Evolutionary conservation across 345 rosid species (phyloP).

Genomic region (Angophora floribunda): DNA sequence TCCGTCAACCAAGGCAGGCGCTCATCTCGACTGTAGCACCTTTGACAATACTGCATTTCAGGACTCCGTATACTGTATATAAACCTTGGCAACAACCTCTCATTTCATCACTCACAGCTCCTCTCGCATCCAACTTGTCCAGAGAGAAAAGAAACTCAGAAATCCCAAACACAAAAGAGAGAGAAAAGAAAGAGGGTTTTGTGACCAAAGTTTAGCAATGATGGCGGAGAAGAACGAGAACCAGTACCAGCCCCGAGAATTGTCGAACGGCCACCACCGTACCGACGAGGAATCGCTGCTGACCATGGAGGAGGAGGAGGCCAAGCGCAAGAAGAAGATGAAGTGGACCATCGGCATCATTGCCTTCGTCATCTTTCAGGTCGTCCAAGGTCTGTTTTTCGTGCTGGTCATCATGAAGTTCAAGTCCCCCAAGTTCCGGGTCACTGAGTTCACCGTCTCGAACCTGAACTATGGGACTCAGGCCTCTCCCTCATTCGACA

Average conservation of each 20-base stretch:
- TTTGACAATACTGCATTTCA: not conserved
- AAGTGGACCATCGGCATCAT: conserved; percentile 6
- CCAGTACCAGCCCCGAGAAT: not conserved
- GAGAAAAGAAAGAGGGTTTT: not conserved
- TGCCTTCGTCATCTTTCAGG: conserved; percentile 16
- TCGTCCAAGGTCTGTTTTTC: conserved; percentile 3
- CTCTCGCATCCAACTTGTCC: not conserved
- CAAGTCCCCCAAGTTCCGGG: conserved; percentile 13
- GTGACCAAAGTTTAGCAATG: not conserved
- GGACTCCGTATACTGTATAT: not conserved
- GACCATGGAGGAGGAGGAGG: not conserved
- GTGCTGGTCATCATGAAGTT: conserved; percentile 1
- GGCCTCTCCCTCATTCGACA: not conserved
- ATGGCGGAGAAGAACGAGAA: not conserved
- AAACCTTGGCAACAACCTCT: not conserved
- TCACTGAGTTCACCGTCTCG: not conserved
- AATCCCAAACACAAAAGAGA: not conserved
- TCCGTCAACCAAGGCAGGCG: not conserved
- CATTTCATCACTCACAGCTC: not conserved
- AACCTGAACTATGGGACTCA: not conserved
- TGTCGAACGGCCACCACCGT: not conserved
- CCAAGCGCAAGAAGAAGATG: conserved; percentile 9
- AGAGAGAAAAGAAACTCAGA: not conserved
- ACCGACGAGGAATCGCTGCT: not conserved
- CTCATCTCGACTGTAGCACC: not conserved